Conservation (phyloP, 2,329 filamentous ascomycete species). For the Coleophoma cylindrospora region DNA sequence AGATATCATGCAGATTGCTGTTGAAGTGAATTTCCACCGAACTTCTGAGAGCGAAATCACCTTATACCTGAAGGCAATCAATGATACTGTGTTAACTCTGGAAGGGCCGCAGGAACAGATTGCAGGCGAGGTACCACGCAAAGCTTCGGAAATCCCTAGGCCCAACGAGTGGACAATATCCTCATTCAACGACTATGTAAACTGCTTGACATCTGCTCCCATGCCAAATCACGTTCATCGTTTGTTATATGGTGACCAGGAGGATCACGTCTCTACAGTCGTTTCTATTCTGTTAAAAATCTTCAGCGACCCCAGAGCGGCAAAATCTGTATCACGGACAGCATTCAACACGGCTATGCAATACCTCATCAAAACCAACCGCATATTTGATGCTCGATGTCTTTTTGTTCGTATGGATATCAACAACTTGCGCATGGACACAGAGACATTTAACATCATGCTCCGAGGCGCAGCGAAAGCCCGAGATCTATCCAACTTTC, state of each 20-base stretch:
- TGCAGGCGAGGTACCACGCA: constrained; percentile 8
- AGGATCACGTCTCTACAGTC: constrained; percentile 13
- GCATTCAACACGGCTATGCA: constrained; percentile 34
- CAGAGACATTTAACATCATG: constrained; percentile 39
- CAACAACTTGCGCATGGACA: constrained; percentile 23
- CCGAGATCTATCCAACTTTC: constrained; percentile 33
- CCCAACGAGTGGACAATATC: constrained; percentile 24
- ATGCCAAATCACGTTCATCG: constrained; percentile 13
- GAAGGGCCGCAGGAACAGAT: not conserved
- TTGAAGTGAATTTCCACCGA: constrained; percentile 2
- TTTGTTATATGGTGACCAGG: constrained; percentile 9
- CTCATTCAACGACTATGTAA: constrained; percentile 32
- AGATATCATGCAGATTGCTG: constrained; percentile 13
- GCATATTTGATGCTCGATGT: constrained; percentile 23
- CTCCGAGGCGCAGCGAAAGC: constrained; percentile 30
- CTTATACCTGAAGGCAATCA: constrained; percentile 7
- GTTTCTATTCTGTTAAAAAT: constrained; percentile 21
- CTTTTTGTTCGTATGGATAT: constrained; percentile 31
- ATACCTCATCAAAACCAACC: constrained; percentile 30
- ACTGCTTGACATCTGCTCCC: constrained; percentile 27
- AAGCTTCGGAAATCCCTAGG: constrained; percentile 2
- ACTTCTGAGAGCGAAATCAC: not conserved
- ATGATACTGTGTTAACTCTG: not conserved
- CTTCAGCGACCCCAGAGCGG: constrained; percentile 26
- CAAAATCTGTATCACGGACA: constrained; percentile 29